Conservation (phyloP, 345 rosid genomes). For the Eucalyptus coolabah region DNA sequence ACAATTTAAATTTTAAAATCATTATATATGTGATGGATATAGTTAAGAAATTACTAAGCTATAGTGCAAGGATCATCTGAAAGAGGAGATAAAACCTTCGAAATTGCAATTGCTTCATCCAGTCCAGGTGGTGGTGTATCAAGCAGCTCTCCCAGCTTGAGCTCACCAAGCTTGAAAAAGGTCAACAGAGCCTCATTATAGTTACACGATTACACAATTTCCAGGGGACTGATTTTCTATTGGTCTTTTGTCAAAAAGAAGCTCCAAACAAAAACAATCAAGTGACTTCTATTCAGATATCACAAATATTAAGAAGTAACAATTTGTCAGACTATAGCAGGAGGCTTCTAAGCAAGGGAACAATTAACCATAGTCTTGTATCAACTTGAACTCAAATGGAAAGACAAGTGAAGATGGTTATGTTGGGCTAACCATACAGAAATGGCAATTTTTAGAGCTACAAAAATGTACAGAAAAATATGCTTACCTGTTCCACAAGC, state of each 20-base stretch:
- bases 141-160: slow-evolving; percentile 84
- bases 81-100: slow-evolving; percentile 41
- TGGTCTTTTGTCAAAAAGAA: not conserved
- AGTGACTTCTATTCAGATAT: not conserved
- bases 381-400: not conserved
- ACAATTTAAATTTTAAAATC: not conserved
- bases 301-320: not conserved
- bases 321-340: not conserved
- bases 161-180: slow-evolving; percentile 62
- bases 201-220: not conserved
- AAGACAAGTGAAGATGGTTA: not conserved
- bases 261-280: not conserved
- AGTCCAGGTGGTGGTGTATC: slow-evolving; percentile 99
- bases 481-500: slow-evolving; percentile 76
- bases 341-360: not conserved
- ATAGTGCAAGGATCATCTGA: not conserved
- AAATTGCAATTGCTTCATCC: slow-evolving; percentile 98
- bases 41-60: not conserved
- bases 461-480: not conserved
- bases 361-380: not conserved
- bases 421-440: not conserved
- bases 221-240: not conserved
- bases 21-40: not conserved
- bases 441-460: not conserved
- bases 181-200: not conserved